phyloP scores from a whole-genome alignment of 805 yeast species.

The Candida nemodendra region DNA sequence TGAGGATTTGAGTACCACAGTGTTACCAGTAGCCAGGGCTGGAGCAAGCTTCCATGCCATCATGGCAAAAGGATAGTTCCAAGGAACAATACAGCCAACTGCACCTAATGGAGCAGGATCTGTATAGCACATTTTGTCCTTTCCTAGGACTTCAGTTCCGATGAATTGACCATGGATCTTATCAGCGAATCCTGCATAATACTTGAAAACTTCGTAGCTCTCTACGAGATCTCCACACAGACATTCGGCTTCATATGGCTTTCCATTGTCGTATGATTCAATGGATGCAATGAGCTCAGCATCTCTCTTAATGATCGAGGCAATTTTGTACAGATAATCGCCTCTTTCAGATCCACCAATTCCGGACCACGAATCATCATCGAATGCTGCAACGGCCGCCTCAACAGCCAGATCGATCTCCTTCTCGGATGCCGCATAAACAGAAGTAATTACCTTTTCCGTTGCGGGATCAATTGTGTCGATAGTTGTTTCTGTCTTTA shows the following conservation, averaged over 20 bases:
- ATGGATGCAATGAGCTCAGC: slow-evolving; percentile 49
- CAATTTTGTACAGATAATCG: slow-evolving; percentile 48
- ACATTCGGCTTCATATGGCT: slow-evolving; percentile 48
- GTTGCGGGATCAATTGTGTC: slow-evolving; percentile 40
- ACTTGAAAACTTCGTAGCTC: slow-evolving; percentile 47
- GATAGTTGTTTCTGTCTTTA: slow-evolving; percentile 24
- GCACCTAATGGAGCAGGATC: slow-evolving; percentile 65
- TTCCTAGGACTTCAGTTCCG: slow-evolving; percentile 30
- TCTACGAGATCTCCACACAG: slow-evolving; percentile 37
- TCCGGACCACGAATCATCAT: slow-evolving; percentile 43
- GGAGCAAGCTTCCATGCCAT: slow-evolving; percentile 78
- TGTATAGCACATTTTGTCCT: slow-evolving; percentile 50
- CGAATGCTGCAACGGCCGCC: slow-evolving; percentile 63
- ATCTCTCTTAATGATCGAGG: slow-evolving; percentile 50
- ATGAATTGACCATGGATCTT: slow-evolving; percentile 66
- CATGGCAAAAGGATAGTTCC: slow-evolving; percentile 83
- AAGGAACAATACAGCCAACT: slow-evolving; percentile 78
- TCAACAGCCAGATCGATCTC: slow-evolving; percentile 69
- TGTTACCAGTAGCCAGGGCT: slow-evolving; percentile 72
- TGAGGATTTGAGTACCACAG: slow-evolving; percentile 69
- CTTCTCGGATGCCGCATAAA: slow-evolving; percentile 53
- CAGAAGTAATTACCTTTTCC: slow-evolving; percentile 57
- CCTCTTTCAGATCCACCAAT: slow-evolving; percentile 54
- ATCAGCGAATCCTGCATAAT: slow-evolving; percentile 79
- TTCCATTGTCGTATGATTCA: slow-evolving; percentile 60